Conservation (phyloP, 805 yeast genomes). For the Candida awuae region DNA sequence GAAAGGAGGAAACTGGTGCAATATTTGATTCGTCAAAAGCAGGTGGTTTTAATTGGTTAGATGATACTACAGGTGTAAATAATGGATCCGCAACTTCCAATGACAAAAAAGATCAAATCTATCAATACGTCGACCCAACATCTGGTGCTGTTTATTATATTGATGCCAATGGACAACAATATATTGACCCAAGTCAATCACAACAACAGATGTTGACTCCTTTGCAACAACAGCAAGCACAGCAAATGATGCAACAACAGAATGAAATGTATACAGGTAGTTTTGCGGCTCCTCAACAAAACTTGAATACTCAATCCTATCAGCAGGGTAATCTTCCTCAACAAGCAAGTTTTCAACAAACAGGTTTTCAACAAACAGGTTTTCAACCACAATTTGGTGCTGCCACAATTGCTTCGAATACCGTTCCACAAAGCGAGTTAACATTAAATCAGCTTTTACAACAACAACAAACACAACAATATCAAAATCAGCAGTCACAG, state of each 20-base stretch:
- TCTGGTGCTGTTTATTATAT: constrained; percentile 62
- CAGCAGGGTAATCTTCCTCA: too few relatives aligned
- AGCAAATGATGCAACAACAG: constrained; percentile 20
- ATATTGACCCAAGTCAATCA: constrained; percentile 37
- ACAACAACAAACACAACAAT: constrained; percentile 14
- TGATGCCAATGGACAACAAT: constrained; percentile 62
- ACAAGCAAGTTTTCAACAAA: too few relatives aligned
- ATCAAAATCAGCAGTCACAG: constrained; percentile 14
- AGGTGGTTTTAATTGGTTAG: constrained; percentile 31
- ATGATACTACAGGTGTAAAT: constrained; percentile 14
- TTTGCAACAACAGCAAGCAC: constrained; percentile 24
- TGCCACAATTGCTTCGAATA: not conserved
- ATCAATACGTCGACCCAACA: constrained; percentile 62
- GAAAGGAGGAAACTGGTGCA: constrained; percentile 29
- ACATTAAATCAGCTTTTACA: constrained; percentile 5
- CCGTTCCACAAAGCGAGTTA: constrained; percentile 4
- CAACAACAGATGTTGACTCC: constrained; percentile 17
- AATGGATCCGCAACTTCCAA: constrained; percentile 24
- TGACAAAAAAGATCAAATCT: constrained; percentile 34
- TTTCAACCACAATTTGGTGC: constrained; percentile 2
- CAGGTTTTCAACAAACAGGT: not conserved
- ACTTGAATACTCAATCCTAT: too few relatives aligned
- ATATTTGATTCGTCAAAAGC: constrained; percentile 26
- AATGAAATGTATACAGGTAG: constrained; percentile 20
- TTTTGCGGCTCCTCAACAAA: constrained; percentile 15